These are phyloP conservation scores for Exidia glandulosa DNA, from an alignment of 768 basidiomycete genomes.

Conservation along the genomic window DNA sequence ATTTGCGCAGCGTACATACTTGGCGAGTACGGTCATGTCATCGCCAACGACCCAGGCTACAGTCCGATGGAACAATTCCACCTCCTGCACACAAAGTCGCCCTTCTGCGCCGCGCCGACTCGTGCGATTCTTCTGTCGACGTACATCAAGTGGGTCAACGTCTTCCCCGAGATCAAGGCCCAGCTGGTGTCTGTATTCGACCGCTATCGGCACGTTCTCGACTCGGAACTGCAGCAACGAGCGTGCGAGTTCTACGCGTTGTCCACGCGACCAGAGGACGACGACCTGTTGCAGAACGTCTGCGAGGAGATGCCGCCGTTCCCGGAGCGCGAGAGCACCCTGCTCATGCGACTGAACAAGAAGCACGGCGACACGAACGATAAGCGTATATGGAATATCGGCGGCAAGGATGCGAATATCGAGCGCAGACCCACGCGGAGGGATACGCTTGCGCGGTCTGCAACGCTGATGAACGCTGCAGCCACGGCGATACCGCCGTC, in stretches of 20 bases:
- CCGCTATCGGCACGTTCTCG: slow-evolving; percentile 93
- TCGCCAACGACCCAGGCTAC: slow-evolving; percentile 89
- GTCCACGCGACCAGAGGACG: slow-evolving; percentile 74
- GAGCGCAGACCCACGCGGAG: slow-evolving; percentile 50
- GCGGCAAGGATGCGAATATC: slow-evolving; percentile 84
- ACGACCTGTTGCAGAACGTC: slow-evolving; percentile 85
- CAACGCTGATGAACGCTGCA: slow-evolving; percentile 1
- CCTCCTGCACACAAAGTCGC: slow-evolving; percentile 85
- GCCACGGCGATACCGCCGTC: slow-evolving; percentile 24
- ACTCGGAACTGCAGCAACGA: slow-evolving; percentile 94
- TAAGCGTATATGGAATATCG: slow-evolving; percentile 90
- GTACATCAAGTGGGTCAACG: slow-evolving; percentile 99
- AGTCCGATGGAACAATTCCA: slow-evolving; percentile 93
- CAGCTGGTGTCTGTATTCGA: slow-evolving; percentile 93
- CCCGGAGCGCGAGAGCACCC: slow-evolving; percentile 85
- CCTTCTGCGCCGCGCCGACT: slow-evolving; percentile 86
- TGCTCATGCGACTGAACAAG: slow-evolving; percentile 76
- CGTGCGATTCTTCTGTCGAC: slow-evolving; percentile 89
- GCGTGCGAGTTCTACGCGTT: slow-evolving; percentile 96
- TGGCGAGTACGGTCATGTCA: slow-evolving; percentile 96
- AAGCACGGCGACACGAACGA: slow-evolving; percentile 91
- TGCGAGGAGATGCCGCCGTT: slow-evolving; percentile 99
- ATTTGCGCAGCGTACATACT: slow-evolving; percentile 69
- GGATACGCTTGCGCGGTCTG: slow-evolving; percentile 32
- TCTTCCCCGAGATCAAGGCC: slow-evolving; percentile 96